Conservation (phyloP, 805 yeast species). For the Barnettozyma salicaria region DNA sequence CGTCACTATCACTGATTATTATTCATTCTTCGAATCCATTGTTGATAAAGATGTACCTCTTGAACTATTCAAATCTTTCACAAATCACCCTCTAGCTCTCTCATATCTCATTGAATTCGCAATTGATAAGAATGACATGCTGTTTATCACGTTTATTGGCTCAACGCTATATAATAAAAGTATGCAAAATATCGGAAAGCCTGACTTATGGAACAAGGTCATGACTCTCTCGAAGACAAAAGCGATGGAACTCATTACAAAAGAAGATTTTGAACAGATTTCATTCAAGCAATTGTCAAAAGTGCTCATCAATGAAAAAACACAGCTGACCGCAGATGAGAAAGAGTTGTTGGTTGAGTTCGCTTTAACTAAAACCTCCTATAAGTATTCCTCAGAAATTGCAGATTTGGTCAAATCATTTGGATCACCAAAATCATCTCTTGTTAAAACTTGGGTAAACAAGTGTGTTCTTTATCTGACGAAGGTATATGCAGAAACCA, state of each 20-base stretch:
- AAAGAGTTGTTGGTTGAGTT: conserved; percentile 23
- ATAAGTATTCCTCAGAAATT: conserved; percentile 29
- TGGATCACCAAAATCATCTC: conserved; percentile 14
- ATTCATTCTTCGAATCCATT: conserved; percentile 7
- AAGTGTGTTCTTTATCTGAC: conserved; percentile 57
- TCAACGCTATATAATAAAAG: conserved; percentile 10
- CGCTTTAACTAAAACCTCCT: conserved; percentile 22
- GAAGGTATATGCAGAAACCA: conserved; percentile 52
- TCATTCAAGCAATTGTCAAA: conserved; percentile 27
- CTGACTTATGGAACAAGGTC: background rate
- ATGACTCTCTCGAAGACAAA: conserved; percentile 8
- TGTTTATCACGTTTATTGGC: conserved; percentile 12
- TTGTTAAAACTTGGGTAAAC: conserved; percentile 44
- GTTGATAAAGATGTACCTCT: conserved; percentile 9
- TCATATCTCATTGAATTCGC: conserved; percentile 13
- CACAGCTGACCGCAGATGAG: conserved; percentile 20
- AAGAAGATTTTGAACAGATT: conserved; percentile 28
- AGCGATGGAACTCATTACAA: conserved; percentile 18
- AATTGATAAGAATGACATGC: conserved; percentile 1
- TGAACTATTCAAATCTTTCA: conserved; percentile 16
- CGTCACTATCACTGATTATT: conserved; percentile 16
- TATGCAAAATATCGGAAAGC: background rate
- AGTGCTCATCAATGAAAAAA: conserved; percentile 18
- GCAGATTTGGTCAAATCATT: conserved; percentile 22
- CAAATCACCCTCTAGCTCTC: conserved; percentile 5